A percentile compares a stretch with the other conserved stretches of the same genome.
phyloP scores from a whole-genome alignment of 345 rosid genomes.

The Brassica napus region Da-Ae NC_063438.1:27099501-27100000 shows the following conservation, averaged over 20 bases:
- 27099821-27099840: slow-evolving; percentile 67
- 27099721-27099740: slow-evolving; percentile 85
- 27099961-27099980: slow-evolving; percentile 42
- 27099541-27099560: slow-evolving; percentile 63
- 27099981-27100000: slow-evolving; percentile 50
- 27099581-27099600: slow-evolving; percentile 60
- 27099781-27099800: slow-evolving; percentile 94
- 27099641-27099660: slow-evolving; percentile 52
- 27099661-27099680: slow-evolving; percentile 90
- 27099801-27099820: slow-evolving; percentile 88
- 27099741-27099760: slow-evolving; percentile 92
- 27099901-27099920: slow-evolving; percentile 30
- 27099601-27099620: slow-evolving; percentile 81
- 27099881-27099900: slow-evolving; percentile 34
- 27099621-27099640: slow-evolving; percentile 86
- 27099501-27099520: slow-evolving; percentile 64
- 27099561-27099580: slow-evolving; percentile 64
- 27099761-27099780: slow-evolving; percentile 89
- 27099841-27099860: slow-evolving; percentile 60
- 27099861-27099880: slow-evolving; percentile 39
- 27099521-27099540: slow-evolving; percentile 67
- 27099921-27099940: slow-evolving; percentile 30
- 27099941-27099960: slow-evolving; percentile 41
- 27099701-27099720: slow-evolving; percentile 60
- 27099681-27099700: slow-evolving; percentile 70